phyloP scores from a whole-genome alignment of 805 yeast genomes.

The Saccharomyces jurei region DNA sequence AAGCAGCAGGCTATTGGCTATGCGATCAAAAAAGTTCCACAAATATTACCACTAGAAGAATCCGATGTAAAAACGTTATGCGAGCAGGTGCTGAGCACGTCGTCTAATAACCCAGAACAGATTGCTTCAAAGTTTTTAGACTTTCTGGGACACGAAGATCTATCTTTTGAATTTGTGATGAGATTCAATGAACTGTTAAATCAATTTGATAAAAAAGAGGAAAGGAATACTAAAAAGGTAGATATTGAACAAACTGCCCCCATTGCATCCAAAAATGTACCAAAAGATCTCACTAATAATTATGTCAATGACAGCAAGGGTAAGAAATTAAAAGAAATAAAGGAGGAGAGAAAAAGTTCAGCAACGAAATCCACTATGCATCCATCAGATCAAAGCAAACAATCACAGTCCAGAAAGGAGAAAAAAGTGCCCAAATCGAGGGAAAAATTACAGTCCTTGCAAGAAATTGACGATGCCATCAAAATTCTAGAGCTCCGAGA shows the following conservation, averaged over 20 bases:
- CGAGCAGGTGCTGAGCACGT: slow-evolving; percentile 20
- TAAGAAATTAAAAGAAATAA: neutral
- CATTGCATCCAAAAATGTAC: neutral
- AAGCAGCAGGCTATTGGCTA: slow-evolving; percentile 23
- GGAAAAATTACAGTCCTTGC: slow-evolving; percentile 44
- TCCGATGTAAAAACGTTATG: slow-evolving; percentile 22
- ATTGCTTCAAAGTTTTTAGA: slow-evolving; percentile 26
- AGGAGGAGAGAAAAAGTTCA: neutral
- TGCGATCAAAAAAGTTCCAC: slow-evolving; percentile 23
- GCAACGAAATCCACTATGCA: neutral
- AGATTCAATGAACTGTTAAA: slow-evolving; percentile 21
- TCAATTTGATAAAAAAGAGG: neutral
- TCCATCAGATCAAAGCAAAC: neutral
- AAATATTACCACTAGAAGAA: slow-evolving; percentile 27
- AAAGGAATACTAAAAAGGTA: neutral
- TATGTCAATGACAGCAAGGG: neutral
- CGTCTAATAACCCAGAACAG: slow-evolving; percentile 14
- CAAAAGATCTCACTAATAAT: neutral
- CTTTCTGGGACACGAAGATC: slow-evolving; percentile 27
- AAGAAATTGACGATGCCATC: slow-evolving; percentile 59
- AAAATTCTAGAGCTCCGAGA: slow-evolving; percentile 40
- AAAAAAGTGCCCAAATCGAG: slow-evolving; percentile 13
- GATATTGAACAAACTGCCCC: neutral
- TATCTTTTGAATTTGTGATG: slow-evolving; percentile 26
- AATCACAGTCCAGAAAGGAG: neutral